Percentiles rank a stretch among this genome's conserved stretches.
These are phyloP conservation scores for Diplodia intermedia DNA, from an alignment of 2,329 filamentous ascomycete genomes.

Conservation along the genomic window DNA sequence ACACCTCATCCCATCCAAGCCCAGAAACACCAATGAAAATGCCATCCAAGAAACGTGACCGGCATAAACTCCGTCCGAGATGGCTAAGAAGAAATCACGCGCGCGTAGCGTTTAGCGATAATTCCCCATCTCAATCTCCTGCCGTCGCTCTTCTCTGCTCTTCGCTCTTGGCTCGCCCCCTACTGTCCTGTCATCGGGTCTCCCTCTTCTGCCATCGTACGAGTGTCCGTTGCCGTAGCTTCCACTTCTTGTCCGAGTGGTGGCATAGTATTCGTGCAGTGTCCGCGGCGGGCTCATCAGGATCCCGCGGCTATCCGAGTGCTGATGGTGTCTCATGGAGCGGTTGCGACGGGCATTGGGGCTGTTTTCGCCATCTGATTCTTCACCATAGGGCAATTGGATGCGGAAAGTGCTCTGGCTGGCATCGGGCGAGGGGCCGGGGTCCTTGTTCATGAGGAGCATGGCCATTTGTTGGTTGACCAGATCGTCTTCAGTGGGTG, in stretches of 20 bases:
- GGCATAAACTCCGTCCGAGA: slow-evolving; percentile 21
- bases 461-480: slow-evolving; percentile 60
- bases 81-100: not conserved
- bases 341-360: slow-evolving; percentile 16
- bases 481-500: slow-evolving; percentile 56
- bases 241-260: slow-evolving; percentile 1
- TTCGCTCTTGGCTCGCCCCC: slow-evolving; percentile 37
- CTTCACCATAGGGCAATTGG: slow-evolving; percentile 40
- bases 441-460: slow-evolving; percentile 50
- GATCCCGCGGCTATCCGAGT: not conserved
- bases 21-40: slow-evolving; percentile 21
- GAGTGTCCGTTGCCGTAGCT: slow-evolving; percentile 1
- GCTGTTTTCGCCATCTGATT: slow-evolving; percentile 23
- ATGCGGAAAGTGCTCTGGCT: slow-evolving; percentile 54
- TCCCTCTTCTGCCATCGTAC: slow-evolving; percentile 3
- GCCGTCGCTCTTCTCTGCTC: slow-evolving; percentile 49
- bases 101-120: slow-evolving; percentile 1
- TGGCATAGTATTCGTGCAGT: slow-evolving; percentile 19
- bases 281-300: slow-evolving; percentile 14
- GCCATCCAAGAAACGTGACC: not conserved
- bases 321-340: not conserved
- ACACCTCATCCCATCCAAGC: slow-evolving; percentile 15
- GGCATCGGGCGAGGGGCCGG: slow-evolving; percentile 44
- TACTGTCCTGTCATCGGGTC: slow-evolving; percentile 1
- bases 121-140: slow-evolving; percentile 51